Conservation (phyloP, 208 protist species). For the Blastocrithidia nonstop region DNA sequence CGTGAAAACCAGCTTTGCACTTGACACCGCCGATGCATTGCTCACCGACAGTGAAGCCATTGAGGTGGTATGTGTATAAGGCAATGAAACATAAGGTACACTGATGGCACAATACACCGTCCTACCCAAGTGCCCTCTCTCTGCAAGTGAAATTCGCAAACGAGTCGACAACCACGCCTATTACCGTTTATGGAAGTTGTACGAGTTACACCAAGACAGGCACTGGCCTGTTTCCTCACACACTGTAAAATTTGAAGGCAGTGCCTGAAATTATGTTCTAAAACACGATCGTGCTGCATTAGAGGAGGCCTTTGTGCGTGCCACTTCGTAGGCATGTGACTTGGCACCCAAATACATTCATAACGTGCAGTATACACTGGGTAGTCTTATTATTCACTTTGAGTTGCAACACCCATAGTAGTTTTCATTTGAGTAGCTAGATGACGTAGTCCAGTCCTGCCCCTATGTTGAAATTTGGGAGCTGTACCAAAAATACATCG, state of each 20-base stretch:
- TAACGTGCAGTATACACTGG: conserved; percentile 7
- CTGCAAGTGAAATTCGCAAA: conserved; percentile 6
- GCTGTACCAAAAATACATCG: conserved; percentile 16
- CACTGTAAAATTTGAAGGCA: conserved; percentile 54
- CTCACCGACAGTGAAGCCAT: not conserved
- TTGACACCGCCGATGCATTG: not conserved
- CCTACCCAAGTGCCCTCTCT: no score
- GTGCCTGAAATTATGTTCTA: conserved; percentile 47
- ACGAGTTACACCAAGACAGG: conserved; percentile 11
- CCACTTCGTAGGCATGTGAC: conserved; percentile 14
- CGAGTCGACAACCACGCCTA: conserved; percentile 17
- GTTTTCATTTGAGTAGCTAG: conserved; percentile 13
- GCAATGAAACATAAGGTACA: not conserved
- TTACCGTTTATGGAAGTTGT: conserved; percentile 24
- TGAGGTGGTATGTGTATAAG: not conserved
- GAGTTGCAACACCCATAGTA: conserved; percentile 17
- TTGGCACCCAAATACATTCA: conserved; percentile 18
- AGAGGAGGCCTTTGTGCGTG: conserved; percentile 10
- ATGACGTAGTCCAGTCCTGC: conserved; percentile 13
- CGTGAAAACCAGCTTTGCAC: not conserved
- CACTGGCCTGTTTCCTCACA: conserved; percentile 22
- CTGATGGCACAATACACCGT: no score
- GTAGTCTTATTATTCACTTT: conserved; percentile 28
- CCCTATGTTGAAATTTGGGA: conserved; percentile 23
- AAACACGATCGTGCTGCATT: conserved; percentile 15